Evolutionary conservation across 768 basidiomycete genomes (phyloP).

Genomic region (Lepiota venenata): DNA sequence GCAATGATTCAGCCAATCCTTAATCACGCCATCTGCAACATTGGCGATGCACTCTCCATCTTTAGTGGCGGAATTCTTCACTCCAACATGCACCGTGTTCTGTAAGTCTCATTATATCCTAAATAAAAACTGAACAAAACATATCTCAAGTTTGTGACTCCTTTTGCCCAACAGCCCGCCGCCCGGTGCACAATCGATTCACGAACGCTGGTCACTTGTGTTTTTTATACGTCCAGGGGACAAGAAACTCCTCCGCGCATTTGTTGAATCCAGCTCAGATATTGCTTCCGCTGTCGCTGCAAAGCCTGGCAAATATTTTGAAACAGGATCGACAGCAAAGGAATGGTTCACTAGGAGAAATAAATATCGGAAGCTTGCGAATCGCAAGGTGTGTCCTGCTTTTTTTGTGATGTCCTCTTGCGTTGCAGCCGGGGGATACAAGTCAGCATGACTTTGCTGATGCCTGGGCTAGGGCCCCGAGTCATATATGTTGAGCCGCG

Average conservation of each 20-base stretch:
- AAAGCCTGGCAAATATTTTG: constrained; percentile 33
- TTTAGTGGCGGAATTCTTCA: constrained; percentile 62
- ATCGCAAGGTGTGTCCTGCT: constrained; percentile 30
- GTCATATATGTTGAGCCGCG: too few relatives aligned
- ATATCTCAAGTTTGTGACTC: background rate
- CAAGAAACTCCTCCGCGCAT: constrained; percentile 42
- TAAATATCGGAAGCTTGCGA: constrained; percentile 40
- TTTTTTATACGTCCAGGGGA: constrained; percentile 65
- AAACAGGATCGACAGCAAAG: constrained; percentile 31
- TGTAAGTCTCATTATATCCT: constrained; percentile 30
- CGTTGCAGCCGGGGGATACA: too few relatives aligned
- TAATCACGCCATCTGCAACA: constrained; percentile 55
- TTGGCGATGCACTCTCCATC: constrained; percentile 58
- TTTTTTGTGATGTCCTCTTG: background rate
- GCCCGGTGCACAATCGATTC: constrained; percentile 48
- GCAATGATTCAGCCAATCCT: constrained; percentile 38
- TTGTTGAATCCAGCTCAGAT: constrained; percentile 45
- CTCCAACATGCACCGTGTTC: constrained; percentile 61
- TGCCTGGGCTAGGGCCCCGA: too few relatives aligned
- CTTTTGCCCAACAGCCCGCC: constrained; percentile 37
- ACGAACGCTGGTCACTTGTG: constrained; percentile 62
- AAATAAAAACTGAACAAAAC: background rate
- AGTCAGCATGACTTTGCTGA: too few relatives aligned
- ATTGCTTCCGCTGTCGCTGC: constrained; percentile 41
- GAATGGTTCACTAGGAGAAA: constrained; percentile 43